These are phyloP conservation scores for Phialophora chinensis DNA, from an alignment of 2,329 filamentous ascomycete species.

Conservation along the genomic window DNA sequence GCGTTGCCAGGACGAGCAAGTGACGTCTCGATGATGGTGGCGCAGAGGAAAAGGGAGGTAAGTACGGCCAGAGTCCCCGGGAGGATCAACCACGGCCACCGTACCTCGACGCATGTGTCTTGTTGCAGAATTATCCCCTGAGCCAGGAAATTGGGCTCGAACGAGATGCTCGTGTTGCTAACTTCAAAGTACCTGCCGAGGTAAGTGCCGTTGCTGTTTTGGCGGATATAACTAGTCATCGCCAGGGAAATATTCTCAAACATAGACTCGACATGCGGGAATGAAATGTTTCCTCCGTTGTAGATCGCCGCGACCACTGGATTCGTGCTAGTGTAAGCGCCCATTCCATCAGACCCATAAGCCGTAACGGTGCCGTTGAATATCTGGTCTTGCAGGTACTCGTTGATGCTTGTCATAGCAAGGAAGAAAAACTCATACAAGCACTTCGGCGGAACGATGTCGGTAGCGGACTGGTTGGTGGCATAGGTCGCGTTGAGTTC, in stretches of 20 bases:
- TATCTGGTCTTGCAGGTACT: not conserved
- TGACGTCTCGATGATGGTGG: not conserved
- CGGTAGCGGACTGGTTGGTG: conserved; percentile 2
- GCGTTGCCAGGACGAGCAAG: not conserved
- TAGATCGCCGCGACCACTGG: not conserved
- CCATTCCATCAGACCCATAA: not conserved
- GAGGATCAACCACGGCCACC: conserved; percentile 6
- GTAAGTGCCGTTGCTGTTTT: conserved; percentile 2
- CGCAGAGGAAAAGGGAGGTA: not conserved
- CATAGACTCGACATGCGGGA: not conserved
- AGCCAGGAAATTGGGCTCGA: conserved; percentile 4
- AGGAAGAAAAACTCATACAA: conserved; percentile 5
- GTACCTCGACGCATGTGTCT: conserved; percentile 2
- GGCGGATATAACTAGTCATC: conserved; percentile 3
- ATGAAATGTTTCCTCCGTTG: conserved; percentile 1
- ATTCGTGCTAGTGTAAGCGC: conserved; percentile 1
- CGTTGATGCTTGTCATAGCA: not conserved
- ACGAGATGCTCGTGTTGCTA: conserved; percentile 1
- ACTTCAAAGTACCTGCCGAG: not conserved
- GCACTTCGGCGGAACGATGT: conserved; percentile 1
- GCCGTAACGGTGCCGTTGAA: conserved; percentile 7
- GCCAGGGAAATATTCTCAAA: conserved; percentile 5
- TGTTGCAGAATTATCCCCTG: not conserved
- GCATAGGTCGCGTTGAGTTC: conserved; percentile 3
- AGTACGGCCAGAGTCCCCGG: conserved; percentile 1